phyloP scores from a whole-genome alignment of 2,329 filamentous ascomycete genomes.

The Colletotrichum sansevieriae region DNA sequence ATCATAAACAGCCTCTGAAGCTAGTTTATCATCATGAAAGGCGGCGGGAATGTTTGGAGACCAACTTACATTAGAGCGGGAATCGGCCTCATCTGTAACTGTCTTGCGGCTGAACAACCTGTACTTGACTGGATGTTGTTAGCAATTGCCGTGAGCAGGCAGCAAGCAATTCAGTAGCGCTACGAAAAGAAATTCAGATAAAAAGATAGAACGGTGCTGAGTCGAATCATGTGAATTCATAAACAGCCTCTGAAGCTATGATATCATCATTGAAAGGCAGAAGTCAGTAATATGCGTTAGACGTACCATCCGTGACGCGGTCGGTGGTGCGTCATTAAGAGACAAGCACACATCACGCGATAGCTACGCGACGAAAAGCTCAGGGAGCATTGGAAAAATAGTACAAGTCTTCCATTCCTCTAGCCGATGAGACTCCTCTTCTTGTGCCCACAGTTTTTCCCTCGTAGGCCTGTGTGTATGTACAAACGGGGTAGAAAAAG shows the following conservation, averaged over 20 bases:
- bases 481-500: conserved; percentile 42
- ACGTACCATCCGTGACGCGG: conserved; percentile 40
- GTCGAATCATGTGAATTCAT: conserved; percentile 58
- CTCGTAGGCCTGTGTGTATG: conserved; percentile 40
- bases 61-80: conserved; percentile 43
- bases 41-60: conserved; percentile 12
- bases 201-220: conserved; percentile 50
- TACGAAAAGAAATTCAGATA: conserved; percentile 32
- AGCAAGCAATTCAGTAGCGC: conserved; percentile 9
- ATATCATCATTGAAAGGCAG: conserved; percentile 53
- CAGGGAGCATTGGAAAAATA: conserved; percentile 40
- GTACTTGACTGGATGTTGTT: conserved; percentile 12
- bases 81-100: neutral
- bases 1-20: conserved; percentile 65
- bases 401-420: conserved; percentile 51
- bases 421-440: conserved; percentile 42
- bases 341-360: conserved; percentile 40
- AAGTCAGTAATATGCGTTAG: conserved; percentile 13
- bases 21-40: conserved; percentile 54
- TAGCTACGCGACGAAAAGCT: conserved; percentile 25
- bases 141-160: neutral
- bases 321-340: conserved; percentile 31
- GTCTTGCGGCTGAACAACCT: conserved; percentile 18
- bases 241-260: conserved; percentile 61
- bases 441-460: conserved; percentile 31